phyloP scores from a whole-genome alignment of 2,329 filamentous ascomycete species.

The Albifimbria verrucaria region DNA sequence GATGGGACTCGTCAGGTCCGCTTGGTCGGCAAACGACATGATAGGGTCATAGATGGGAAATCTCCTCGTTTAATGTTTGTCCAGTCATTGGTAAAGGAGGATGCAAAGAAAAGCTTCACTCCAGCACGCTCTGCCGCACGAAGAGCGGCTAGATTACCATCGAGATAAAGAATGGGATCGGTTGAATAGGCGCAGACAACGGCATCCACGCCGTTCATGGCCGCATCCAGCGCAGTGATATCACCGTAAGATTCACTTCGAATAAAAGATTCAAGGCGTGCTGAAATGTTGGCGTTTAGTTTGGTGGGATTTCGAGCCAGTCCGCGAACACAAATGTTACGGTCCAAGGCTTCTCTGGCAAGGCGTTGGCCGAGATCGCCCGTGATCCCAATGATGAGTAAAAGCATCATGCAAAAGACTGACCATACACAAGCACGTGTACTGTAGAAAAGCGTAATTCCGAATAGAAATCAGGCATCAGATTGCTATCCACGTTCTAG shows the following conservation, averaged over 20 bases:
- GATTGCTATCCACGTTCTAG: too few species aligned
- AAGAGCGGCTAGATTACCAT: slow-evolving; percentile 3
- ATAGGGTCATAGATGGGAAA: slow-evolving; percentile 5
- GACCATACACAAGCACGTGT: too few species aligned
- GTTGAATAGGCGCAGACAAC: not conserved
- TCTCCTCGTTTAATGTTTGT: slow-evolving; percentile 4
- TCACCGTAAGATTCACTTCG: not conserved
- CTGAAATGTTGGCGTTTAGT: not conserved
- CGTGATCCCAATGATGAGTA: not conserved
- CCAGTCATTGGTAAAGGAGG: slow-evolving; percentile 6
- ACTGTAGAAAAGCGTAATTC: too few species aligned
- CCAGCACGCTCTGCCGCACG: slow-evolving; percentile 8
- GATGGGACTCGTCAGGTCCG: slow-evolving; percentile 2
- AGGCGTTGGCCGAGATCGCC: not conserved
- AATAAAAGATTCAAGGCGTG: not conserved
- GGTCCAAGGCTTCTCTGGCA: not conserved
- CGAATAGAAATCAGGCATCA: too few species aligned
- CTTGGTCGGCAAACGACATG: slow-evolving; percentile 5
- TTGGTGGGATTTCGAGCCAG: not conserved
- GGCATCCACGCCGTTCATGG: not conserved
- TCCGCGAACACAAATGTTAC: not conserved
- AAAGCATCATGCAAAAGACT: too few species aligned
- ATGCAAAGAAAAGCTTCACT: slow-evolving; percentile 5
- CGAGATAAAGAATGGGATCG: not conserved
- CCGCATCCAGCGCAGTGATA: not conserved